A percentile compares a stretch with the other conserved stretches of the same genome.
Conservation (phyloP, 495 filamentous ascomycete species). For the Echria macrotheca region DNA sequence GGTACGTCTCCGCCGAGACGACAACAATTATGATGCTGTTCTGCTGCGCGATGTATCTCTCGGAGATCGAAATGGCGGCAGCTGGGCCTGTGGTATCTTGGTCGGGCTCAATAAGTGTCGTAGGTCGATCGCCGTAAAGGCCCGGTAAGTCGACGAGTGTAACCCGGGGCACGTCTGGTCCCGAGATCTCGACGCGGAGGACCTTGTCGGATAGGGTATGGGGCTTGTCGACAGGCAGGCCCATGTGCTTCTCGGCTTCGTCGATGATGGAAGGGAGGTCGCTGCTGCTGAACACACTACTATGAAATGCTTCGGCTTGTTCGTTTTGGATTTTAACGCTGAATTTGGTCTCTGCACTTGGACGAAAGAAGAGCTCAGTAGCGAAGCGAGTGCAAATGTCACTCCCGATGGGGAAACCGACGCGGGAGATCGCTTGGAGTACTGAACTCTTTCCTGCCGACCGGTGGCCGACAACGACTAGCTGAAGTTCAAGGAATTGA, state of each 20-base stretch:
- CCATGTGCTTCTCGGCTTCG: constrained; percentile 46
- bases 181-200: constrained; percentile 56
- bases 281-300: constrained; percentile 22
- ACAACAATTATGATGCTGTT: constrained; percentile 58
- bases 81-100: constrained; percentile 35
- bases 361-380: constrained; percentile 50
- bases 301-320: constrained; percentile 23
- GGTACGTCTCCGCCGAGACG: constrained; percentile 47
- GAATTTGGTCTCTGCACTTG: constrained; percentile 17
- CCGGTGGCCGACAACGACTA: constrained; percentile 58
- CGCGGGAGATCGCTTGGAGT: constrained; percentile 55
- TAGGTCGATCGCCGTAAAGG: constrained; percentile 44
- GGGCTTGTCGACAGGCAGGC: constrained; percentile 26
- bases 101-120: constrained; percentile 39
- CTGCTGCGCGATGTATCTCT: constrained; percentile 50
- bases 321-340: constrained; percentile 24
- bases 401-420: constrained; percentile 48
- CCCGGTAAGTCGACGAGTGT: constrained; percentile 63
- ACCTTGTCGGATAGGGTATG: constrained; percentile 53
- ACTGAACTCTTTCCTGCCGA: constrained; percentile 59
- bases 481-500: constrained; percentile 47
- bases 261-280: constrained; percentile 41
- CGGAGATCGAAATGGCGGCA: constrained; percentile 28
- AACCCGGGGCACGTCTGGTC: constrained; percentile 52
- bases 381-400: constrained; percentile 50